Base-by-base conservation (phyloP, 192 early-diverging fungal genomes). In the Backusella psychrophila region DNA sequence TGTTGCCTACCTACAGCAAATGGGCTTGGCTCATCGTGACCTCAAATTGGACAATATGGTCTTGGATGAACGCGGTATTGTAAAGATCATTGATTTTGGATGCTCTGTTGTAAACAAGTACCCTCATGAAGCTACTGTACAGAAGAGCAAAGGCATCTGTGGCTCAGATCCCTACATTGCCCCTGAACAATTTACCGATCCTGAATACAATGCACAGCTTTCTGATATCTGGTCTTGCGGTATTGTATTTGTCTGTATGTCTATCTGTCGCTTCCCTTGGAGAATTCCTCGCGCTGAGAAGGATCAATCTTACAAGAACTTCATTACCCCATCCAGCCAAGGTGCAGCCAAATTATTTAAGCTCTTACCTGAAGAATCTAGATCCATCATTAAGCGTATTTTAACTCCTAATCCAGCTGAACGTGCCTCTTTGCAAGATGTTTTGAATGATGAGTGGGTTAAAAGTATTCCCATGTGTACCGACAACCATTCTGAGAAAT, bases 91-190 rank as follows among this genome's bases (percentile, higher is more conserved):
- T 59, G 95, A 96, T 83, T 96, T 96, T 86, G 95, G 95, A 2
- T 93, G 94, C 78, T 89, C 91, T 8, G 88, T 89, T 23, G 95
- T 99, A 15, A 97, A 93, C 82, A 91, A 94, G 74, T 90, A 91
- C 36, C 96, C 95, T 6, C 97, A 94, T 82, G 89, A 93, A 69
- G 83, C 78, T 8, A 81, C 82, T 42, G 74, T 86, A 15, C 74
- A 78, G 9, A 65, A 78, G 42, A 85, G 81, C 11, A 80, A 81
- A 85, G 87, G 97, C 11, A 84, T 95, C n/a, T 94, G 89, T 78
- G 97, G 97, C 4, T 95, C 93, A 12, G 97, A 96, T 52, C 97
- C 97, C 6, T 99, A 98, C 84, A 99, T 99, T 87, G 96, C 95
- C 0, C 97, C 97, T 35, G 97, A 98, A 77, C 86, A 89, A n/a